Conservation (phyloP, 768 basidiomycete species). For the Lentinus brumalis region DNA sequence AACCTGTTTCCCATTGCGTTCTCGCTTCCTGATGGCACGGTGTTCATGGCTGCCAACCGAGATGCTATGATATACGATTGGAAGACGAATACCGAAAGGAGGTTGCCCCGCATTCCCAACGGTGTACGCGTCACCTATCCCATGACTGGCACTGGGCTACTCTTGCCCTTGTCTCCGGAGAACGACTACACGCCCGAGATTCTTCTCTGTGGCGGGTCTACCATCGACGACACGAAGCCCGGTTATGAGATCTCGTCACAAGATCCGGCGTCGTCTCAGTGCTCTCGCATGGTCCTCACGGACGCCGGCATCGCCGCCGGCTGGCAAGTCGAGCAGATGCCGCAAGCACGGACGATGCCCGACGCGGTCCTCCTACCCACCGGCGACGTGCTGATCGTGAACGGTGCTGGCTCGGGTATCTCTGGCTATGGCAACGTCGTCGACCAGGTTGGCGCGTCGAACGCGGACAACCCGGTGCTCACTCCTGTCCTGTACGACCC, state of each 20-base stretch:
- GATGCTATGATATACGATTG: constrained; percentile 84
- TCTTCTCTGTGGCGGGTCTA: constrained; percentile 77
- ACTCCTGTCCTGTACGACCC: constrained; percentile 75
- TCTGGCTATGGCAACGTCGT: constrained; percentile 79
- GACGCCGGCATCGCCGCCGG: constrained; percentile 63
- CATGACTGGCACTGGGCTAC: constrained; percentile 73
- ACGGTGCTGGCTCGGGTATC: constrained; percentile 73
- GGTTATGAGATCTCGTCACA: constrained; percentile 69
- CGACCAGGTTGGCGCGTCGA: constrained; percentile 70
- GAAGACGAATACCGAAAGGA: constrained; percentile 58
- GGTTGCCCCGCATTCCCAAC: constrained; percentile 72
- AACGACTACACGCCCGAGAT: constrained; percentile 69
- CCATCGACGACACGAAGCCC: constrained; percentile 58
- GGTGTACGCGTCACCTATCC: constrained; percentile 83
- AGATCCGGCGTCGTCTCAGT: constrained; percentile 72
- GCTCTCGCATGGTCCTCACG: constrained; percentile 67
- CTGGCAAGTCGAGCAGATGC: constrained; percentile 80
- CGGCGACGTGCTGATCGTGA: constrained; percentile 72
- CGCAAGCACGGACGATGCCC: constrained; percentile 72
- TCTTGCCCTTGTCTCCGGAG: constrained; percentile 68
- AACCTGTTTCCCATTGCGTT: constrained; percentile 84
- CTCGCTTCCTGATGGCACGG: constrained; percentile 62
- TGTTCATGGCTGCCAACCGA: constrained; percentile 79
- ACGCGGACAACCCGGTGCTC: constrained; percentile 73
- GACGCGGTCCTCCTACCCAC: constrained; percentile 83